A percentile compares a stretch with the other conserved stretches of the same genome.
Evolutionary conservation across 2,329 filamentous ascomycete genomes (phyloP).

Genomic region (Ophiosphaerella narmari): DNA sequence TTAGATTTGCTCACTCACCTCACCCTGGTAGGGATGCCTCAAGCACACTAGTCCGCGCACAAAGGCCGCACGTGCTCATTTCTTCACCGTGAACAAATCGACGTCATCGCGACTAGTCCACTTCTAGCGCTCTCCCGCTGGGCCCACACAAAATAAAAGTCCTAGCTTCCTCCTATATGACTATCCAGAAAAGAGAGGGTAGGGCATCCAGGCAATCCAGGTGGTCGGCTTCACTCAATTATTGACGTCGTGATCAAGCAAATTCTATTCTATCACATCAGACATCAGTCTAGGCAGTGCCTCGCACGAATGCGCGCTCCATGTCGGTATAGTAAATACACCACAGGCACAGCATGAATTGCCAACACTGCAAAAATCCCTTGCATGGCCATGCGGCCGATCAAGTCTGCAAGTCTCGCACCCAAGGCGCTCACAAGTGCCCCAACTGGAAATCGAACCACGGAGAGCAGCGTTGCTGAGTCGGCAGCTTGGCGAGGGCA

Average conservation of each 20-base stretch:
- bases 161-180: too few relatives aligned
- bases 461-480: background rate
- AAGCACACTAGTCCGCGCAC: conserved; percentile 18
- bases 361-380: conserved; percentile 1
- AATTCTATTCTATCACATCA: too few relatives aligned
- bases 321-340: background rate
- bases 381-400: background rate
- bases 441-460: conserved; percentile 1
- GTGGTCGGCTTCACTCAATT: too few relatives aligned
- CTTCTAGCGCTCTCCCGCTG: too few relatives aligned
- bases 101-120: too few relatives aligned
- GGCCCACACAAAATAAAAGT: too few relatives aligned
- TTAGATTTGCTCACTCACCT: conserved; percentile 29
- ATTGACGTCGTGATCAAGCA: background rate
- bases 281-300: too few relatives aligned
- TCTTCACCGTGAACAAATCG: too few relatives aligned
- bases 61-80: conserved; percentile 3
- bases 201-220: too few relatives aligned
- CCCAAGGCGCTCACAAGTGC: conserved; percentile 1
- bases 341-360: background rate
- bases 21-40: conserved; percentile 5
- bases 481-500: conserved; percentile 1
- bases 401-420: background rate
- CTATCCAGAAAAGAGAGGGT: too few relatives aligned
- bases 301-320: too few relatives aligned